phyloP scores from a whole-genome alignment of 345 rosid species.

The Ceriops zippeliana region DNA sequence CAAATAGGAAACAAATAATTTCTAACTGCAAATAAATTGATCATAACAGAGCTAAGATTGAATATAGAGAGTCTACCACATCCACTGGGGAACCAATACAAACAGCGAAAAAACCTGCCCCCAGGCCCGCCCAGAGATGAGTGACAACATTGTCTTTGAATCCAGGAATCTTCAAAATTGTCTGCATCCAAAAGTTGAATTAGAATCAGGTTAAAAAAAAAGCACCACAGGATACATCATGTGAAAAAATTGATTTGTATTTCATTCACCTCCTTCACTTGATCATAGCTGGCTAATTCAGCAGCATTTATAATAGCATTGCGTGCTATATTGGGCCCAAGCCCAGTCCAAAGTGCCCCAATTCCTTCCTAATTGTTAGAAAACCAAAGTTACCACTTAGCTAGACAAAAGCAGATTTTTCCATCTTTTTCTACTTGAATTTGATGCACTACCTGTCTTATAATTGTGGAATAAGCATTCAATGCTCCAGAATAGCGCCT shows the following conservation, averaged over 20 bases:
- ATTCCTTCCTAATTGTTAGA: constrained; percentile 73
- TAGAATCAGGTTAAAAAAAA: constrained; percentile 10
- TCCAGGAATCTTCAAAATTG: constrained; percentile 91
- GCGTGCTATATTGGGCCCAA: constrained; percentile 89
- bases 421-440: constrained; percentile 14
- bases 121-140: constrained; percentile 87
- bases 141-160: constrained; percentile 90
- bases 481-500: constrained; percentile 91
- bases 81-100: constrained; percentile 99
- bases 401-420: constrained; percentile 1
- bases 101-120: constrained; percentile 97
- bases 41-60: constrained; percentile 6
- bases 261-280: constrained; percentile 77
- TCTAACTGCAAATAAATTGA: neutral
- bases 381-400: constrained; percentile 21
- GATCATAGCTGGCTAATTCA: constrained; percentile 95
- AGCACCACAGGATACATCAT: neutral
- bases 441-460: constrained; percentile 64
- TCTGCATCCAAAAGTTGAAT: constrained; percentile 41
- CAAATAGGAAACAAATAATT: too few relatives aligned
- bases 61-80: constrained; percentile 59
- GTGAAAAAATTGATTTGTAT: constrained; percentile 3
- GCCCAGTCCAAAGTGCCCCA: constrained; percentile 90
- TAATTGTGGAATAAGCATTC: constrained; percentile 90
- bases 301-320: constrained; percentile 98